Evolutionary conservation across 805 yeast genomes (phyloP).

Genomic region (Saccharomycopsis babjevae): DNA sequence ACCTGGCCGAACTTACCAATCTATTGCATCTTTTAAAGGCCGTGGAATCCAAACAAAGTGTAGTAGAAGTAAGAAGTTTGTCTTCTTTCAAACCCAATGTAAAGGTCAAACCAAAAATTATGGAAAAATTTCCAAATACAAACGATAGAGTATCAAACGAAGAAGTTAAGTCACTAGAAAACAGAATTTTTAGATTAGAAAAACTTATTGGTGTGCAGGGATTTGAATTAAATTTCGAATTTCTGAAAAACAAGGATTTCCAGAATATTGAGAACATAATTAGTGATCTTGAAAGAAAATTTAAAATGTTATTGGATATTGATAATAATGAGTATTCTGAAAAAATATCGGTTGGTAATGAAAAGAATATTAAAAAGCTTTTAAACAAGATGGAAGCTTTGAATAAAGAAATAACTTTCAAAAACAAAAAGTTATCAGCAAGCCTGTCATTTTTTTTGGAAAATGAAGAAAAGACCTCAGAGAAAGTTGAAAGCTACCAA

Average conservation of each 20-base stretch:
- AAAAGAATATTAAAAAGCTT: conserved; percentile 1
- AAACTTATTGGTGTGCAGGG: conserved; percentile 13
- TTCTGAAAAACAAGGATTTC: neutral
- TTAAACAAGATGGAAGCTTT: conserved; percentile 14
- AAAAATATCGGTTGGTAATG: conserved; percentile 6
- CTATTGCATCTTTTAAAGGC: neutral
- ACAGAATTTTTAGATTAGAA: conserved; percentile 12
- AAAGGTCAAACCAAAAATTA: neutral
- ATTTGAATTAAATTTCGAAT: neutral
- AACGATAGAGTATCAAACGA: conserved; percentile 5
- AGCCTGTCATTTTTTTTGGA: conserved; percentile 9
- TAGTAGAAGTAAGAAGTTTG: neutral
- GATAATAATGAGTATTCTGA: neutral
- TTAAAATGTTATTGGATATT: conserved; percentile 9
- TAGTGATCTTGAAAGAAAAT: conserved; percentile 13
- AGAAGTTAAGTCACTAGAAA: conserved; percentile 12
- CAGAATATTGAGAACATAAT: conserved; percentile 13
- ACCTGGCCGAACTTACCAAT: conserved; percentile 6
- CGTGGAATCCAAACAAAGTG: neutral
- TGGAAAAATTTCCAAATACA: neutral
- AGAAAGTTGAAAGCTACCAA: neutral
- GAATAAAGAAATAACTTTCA: conserved; percentile 13
- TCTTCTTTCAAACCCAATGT: neutral
- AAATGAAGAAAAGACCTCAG: neutral
- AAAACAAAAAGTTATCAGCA: conserved; percentile 14